These are phyloP conservation scores for Sextonia rubra DNA, from an alignment of 164 flowering plant genomes.

Conservation along the genomic window DNA sequence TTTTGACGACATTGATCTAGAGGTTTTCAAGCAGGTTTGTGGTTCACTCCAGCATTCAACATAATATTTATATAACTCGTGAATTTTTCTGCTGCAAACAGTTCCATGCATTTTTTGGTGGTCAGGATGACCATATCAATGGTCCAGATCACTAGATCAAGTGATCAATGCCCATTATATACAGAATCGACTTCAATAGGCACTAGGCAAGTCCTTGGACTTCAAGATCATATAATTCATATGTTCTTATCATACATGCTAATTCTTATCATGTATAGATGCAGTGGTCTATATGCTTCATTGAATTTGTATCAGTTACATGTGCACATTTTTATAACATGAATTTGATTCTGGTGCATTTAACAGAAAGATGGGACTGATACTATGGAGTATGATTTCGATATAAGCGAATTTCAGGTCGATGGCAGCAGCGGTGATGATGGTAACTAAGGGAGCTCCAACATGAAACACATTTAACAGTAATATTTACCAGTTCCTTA, in stretches of 20 bases:
- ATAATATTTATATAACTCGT: background rate
- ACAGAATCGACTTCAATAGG: background rate
- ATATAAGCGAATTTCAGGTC: background rate
- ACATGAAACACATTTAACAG: background rate
- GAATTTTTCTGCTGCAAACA: background rate
- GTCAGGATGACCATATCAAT: too few species aligned
- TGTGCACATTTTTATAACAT: background rate
- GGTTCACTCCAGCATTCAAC: background rate
- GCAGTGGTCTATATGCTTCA: background rate
- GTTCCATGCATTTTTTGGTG: background rate
- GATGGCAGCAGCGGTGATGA: background rate
- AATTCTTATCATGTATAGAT: background rate
- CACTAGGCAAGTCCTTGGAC: background rate
- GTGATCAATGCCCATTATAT: background rate
- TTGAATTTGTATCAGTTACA: background rate
- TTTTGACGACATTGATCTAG: background rate
- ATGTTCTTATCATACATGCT: background rate
- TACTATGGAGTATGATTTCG: background rate
- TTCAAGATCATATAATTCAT: background rate
- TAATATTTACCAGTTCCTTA: background rate
- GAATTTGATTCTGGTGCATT: background rate
- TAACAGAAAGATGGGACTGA: background rate
- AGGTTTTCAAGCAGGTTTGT: conserved; percentile 4
- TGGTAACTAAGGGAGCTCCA: background rate
- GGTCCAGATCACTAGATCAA: too few species aligned